These are phyloP conservation scores for Beauveria medogensis DNA, from an alignment of 2,329 filamentous ascomycete genomes.

Conservation along the genomic window DNA sequence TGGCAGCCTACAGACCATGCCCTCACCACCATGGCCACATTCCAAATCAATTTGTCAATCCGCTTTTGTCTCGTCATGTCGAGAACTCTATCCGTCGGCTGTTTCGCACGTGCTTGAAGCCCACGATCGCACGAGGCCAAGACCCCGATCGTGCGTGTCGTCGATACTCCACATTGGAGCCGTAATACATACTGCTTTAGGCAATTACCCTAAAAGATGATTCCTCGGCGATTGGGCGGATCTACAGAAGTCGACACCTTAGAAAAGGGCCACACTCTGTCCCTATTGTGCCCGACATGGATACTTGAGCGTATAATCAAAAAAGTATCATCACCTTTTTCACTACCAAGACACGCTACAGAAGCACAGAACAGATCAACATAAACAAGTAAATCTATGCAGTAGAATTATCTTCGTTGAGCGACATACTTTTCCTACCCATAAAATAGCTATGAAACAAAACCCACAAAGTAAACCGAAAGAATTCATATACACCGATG, in stretches of 20 bases:
- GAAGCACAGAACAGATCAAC: neutral
- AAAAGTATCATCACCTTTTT: too few relatives aligned
- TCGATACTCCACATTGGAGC: neutral
- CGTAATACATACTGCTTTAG: neutral
- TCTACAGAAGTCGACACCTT: neutral
- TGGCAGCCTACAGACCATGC: too few relatives aligned
- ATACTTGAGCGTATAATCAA: neutral
- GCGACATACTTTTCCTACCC: slow-evolving; percentile 10
- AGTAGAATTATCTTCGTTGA: neutral
- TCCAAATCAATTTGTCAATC: neutral
- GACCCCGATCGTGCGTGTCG: too few relatives aligned
- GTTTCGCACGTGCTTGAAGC: neutral
- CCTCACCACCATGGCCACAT: neutral
- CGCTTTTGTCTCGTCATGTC: neutral
- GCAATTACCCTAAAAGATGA: neutral
- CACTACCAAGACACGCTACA: too few relatives aligned
- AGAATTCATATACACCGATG: slow-evolving; percentile 1
- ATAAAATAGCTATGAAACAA: slow-evolving; percentile 5
- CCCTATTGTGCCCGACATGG: too few relatives aligned
- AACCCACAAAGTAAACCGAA: neutral
- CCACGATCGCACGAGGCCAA: neutral
- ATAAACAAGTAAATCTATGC: neutral
- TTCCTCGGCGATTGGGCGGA: neutral
- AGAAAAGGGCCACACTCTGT: too few relatives aligned
- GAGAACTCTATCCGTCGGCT: neutral